A percentile compares a stretch with the other conserved stretches of the same genome.
These are phyloP conservation scores for Dothistroma septosporum DNA, from an alignment of 2,329 filamentous ascomycete species.

Conservation along the genomic window DNA sequence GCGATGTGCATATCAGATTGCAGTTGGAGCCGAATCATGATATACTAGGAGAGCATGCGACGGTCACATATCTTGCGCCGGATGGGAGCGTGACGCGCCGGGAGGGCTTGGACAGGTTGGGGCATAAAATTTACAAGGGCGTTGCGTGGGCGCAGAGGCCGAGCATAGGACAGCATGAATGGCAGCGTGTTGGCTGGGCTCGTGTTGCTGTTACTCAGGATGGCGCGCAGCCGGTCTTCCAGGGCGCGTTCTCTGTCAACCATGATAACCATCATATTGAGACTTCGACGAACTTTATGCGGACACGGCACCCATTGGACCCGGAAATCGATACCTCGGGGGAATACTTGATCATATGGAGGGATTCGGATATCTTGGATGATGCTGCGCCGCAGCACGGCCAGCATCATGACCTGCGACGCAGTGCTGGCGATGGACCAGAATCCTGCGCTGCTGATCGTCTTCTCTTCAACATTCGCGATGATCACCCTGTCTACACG, in stretches of 20 bases:
- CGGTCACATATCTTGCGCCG: constrained; percentile 64
- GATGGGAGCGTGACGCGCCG: constrained; percentile 65
- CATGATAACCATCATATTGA: constrained; percentile 85
- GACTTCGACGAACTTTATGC: constrained; percentile 66
- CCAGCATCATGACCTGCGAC: constrained; percentile 60
- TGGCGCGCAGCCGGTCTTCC: constrained; percentile 74
- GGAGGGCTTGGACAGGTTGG: constrained; percentile 67
- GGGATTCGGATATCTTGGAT: constrained; percentile 74
- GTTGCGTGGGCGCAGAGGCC: constrained; percentile 63
- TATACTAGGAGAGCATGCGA: constrained; percentile 72
- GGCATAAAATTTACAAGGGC: constrained; percentile 82
- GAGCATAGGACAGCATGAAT: constrained; percentile 54
- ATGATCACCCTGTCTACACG: constrained; percentile 63
- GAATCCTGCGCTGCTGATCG: constrained; percentile 64
- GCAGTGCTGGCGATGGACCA: constrained; percentile 16
- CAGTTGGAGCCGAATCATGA: constrained; percentile 87
- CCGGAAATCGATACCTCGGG: constrained; percentile 57
- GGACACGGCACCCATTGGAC: constrained; percentile 68
- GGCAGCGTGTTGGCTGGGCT: constrained; percentile 82
- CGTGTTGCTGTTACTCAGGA: constrained; percentile 74
- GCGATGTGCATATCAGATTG: constrained; percentile 68
- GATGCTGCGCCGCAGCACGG: constrained; percentile 22
- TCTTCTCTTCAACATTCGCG: constrained; percentile 73
- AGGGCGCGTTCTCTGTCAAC: constrained; percentile 79
- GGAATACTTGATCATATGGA: constrained; percentile 85